These are phyloP conservation scores for Apiospora marii DNA, from an alignment of 2,329 filamentous ascomycete species.

Conservation along the genomic window DNA sequence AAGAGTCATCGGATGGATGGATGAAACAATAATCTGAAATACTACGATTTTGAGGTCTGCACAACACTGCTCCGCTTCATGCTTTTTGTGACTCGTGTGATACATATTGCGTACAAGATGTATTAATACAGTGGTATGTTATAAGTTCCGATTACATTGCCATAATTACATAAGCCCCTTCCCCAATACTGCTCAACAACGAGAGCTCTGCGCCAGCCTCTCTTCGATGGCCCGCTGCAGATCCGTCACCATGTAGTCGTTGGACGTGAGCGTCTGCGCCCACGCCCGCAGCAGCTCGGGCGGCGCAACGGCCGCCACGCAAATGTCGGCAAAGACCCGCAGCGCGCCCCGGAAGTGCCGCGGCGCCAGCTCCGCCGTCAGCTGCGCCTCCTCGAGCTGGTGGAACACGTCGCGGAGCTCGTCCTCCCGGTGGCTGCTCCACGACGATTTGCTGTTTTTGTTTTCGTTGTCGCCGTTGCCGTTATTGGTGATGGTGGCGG, in stretches of 20 bases:
- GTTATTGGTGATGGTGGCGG: too few relatives aligned
- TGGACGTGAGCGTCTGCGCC: background rate
- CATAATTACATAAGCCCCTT: background rate
- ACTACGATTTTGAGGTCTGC: slow-evolving; percentile 14
- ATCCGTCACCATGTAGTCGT: background rate
- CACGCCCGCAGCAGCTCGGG: background rate
- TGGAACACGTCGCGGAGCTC: slow-evolving; percentile 4
- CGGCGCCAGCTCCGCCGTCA: slow-evolving; percentile 16
- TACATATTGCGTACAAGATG: background rate
- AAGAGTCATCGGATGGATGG: background rate
- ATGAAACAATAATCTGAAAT: slow-evolving; percentile 21
- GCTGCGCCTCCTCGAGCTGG: slow-evolving; percentile 7
- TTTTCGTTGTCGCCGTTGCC: background rate
- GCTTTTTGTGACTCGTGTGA: background rate
- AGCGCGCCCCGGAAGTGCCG: background rate
- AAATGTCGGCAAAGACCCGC: background rate
- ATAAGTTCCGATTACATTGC: background rate
- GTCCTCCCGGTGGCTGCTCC: background rate
- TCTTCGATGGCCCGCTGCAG: background rate
- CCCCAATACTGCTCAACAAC: background rate
- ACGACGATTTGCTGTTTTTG: too few relatives aligned
- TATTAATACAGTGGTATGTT: background rate
- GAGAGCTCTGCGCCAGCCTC: background rate
- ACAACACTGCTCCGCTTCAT: background rate
- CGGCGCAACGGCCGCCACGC: background rate